phyloP scores from a whole-genome alignment of 345 rosid genomes.

The Gossypium turneri region DNA sequence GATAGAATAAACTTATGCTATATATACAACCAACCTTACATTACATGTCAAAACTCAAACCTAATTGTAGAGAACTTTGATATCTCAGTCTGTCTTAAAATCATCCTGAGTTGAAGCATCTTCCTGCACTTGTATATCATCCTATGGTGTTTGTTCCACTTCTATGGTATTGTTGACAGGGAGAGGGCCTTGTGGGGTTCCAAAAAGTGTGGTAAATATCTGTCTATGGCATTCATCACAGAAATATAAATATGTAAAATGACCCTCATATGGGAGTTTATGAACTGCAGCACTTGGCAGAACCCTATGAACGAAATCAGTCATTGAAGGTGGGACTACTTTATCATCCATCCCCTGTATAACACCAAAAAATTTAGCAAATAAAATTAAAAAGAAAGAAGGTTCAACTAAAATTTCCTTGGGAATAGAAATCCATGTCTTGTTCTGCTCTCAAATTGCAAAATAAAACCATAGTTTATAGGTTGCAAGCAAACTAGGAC shows the following conservation, averaged over 20 bases:
- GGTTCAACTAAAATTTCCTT: not conserved
- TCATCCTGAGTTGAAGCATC: not conserved
- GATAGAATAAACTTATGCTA: not conserved
- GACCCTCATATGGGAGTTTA: constrained; percentile 71
- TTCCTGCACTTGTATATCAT: constrained; percentile 20
- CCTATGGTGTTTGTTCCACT: constrained; percentile 26
- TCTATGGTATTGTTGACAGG: constrained; percentile 15
- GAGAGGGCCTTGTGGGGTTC: constrained; percentile 52
- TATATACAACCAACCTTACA: not conserved
- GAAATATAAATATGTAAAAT: constrained; percentile 55
- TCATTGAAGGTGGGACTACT: constrained; percentile 67
- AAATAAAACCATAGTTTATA: not conserved
- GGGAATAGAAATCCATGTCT: not conserved
- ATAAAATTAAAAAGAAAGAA: not conserved
- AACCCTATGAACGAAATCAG: constrained; percentile 62
- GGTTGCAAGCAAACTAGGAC: not conserved
- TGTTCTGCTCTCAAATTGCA: not conserved
- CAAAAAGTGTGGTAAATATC: constrained; percentile 59
- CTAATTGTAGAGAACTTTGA: not conserved
- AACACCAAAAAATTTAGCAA: not conserved
- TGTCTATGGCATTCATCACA: constrained; percentile 73
- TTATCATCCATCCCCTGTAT: constrained; percentile 64
- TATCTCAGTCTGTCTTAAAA: constrained; percentile 4
- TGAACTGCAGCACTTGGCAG: constrained; percentile 68
- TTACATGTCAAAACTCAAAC: not conserved